These are phyloP conservation scores for Ceratocystis ficicola DNA, from an alignment of 2,329 filamentous ascomycete species.

Conservation along the genomic window DNA sequence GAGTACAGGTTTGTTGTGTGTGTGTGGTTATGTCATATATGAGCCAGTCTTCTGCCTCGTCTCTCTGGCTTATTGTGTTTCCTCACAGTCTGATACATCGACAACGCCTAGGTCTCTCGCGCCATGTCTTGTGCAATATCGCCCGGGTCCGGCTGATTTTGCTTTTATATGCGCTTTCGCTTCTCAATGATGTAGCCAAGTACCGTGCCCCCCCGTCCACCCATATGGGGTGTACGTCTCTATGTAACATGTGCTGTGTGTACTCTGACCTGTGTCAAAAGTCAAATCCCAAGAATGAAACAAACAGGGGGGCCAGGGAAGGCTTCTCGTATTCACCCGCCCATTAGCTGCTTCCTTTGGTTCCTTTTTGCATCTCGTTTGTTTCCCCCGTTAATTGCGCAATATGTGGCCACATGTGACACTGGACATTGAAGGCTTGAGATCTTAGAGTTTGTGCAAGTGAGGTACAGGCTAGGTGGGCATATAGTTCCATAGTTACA, in stretches of 20 bases:
- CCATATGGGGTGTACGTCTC: too few species aligned
- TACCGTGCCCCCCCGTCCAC: too few species aligned
- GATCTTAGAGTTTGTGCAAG: background rate
- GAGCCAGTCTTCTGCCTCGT: too few species aligned
- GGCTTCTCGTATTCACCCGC: background rate
- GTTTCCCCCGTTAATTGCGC: background rate
- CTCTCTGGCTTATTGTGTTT: too few species aligned
- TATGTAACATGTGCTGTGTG: background rate
- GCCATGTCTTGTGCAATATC: too few species aligned
- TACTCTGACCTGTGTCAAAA: background rate
- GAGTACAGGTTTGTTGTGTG: too few species aligned
- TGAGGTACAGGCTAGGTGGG: background rate
- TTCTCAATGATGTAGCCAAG: too few species aligned
- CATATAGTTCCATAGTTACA: background rate
- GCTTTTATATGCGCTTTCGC: too few species aligned
- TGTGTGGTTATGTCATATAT: too few species aligned
- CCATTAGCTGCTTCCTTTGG: constrained; percentile 1
- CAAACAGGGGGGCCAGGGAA: background rate
- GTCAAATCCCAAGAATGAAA: constrained; percentile 4
- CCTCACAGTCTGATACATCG: too few species aligned
- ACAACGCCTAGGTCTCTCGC: too few species aligned
- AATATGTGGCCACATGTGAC: background rate
- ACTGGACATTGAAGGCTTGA: background rate
- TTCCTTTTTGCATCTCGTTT: background rate
- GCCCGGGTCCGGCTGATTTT: too few species aligned